Conservation (phyloP, 768 basidiomycete genomes). For the Tubosaeta brunneosetosa region DNA sequence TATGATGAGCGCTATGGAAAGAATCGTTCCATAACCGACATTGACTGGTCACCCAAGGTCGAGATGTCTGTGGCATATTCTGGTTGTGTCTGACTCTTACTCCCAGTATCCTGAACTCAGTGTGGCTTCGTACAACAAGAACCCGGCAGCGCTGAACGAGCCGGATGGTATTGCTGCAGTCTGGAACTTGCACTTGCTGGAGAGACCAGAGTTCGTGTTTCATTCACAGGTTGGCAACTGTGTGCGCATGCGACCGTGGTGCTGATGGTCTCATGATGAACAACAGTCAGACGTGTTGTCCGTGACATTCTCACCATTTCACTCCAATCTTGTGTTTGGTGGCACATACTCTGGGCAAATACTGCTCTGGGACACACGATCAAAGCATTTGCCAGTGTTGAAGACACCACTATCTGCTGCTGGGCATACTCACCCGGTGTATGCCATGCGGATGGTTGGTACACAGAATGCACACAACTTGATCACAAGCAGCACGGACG, state of each 20-base stretch:
- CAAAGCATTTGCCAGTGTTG: constrained; percentile 91
- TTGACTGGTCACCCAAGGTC: constrained; percentile 98
- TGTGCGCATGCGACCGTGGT: neutral
- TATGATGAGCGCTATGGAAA: constrained; percentile 87
- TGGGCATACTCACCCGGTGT: constrained; percentile 97
- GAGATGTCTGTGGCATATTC: constrained; percentile 4
- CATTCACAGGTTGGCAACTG: constrained; percentile 80
- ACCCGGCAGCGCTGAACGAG: constrained; percentile 87
- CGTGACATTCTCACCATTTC: constrained; percentile 95
- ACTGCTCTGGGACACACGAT: constrained; percentile 95
- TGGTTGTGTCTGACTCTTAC: neutral
- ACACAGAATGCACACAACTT: constrained; percentile 98
- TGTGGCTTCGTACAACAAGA: constrained; percentile 97
- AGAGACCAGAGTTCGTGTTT: constrained; percentile 96
- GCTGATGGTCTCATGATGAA: constrained; percentile 1
- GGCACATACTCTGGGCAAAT: constrained; percentile 99
- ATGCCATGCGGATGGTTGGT: constrained; percentile 97
- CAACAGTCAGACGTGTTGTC: constrained; percentile 93
- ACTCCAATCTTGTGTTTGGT: constrained; percentile 94
- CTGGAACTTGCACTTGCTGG: constrained; percentile 94
- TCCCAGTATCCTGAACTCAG: constrained; percentile 89
- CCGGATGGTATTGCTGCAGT: constrained; percentile 96
- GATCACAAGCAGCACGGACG: constrained; percentile 95
- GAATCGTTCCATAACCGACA: constrained; percentile 91
- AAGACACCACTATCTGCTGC: constrained; percentile 95